Evolutionary conservation across 2,329 filamentous ascomycete genomes (phyloP).

Genomic region (Epichloe baconii): DNA sequence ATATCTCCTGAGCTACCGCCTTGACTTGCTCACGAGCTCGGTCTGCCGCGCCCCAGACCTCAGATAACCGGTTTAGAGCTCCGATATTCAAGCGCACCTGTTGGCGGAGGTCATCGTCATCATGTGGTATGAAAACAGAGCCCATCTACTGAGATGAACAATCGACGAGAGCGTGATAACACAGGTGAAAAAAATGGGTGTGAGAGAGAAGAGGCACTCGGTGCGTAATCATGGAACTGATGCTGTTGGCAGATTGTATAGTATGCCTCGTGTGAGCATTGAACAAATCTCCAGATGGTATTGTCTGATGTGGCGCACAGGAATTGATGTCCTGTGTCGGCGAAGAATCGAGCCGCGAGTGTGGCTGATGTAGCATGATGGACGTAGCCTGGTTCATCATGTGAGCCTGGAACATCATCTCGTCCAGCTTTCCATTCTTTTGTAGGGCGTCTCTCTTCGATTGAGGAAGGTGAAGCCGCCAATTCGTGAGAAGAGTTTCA

Average conservation of each 20-base stretch:
- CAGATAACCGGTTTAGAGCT: slow-evolving; percentile 54
- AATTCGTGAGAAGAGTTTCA: slow-evolving; percentile 50
- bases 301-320: slow-evolving; percentile 47
- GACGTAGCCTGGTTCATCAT: slow-evolving; percentile 58
- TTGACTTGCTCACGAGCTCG: slow-evolving; percentile 61
- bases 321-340: slow-evolving; percentile 46
- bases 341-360: slow-evolving; percentile 58
- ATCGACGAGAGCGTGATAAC: slow-evolving; percentile 67
- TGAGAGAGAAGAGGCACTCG: slow-evolving; percentile 60
- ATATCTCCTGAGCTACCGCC: slow-evolving; percentile 67
- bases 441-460: slow-evolving; percentile 58
- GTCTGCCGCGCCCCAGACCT: slow-evolving; percentile 60
- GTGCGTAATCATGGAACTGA: slow-evolving; percentile 62
- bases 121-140: slow-evolving; percentile 44
- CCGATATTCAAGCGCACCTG: slow-evolving; percentile 69
- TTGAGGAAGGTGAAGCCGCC: slow-evolving; percentile 65
- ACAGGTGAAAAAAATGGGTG: slow-evolving; percentile 81
- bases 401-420: slow-evolving; percentile 83
- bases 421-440: slow-evolving; percentile 60
- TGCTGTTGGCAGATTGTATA: slow-evolving; percentile 63
- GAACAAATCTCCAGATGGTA: slow-evolving; percentile 36
- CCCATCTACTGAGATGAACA: slow-evolving; percentile 72
- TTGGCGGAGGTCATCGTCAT: slow-evolving; percentile 57
- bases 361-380: slow-evolving; percentile 68
- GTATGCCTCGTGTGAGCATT: slow-evolving; percentile 68